Base-by-base conservation (phyloP, 345 rosid species). In the Citrus unshiu region DNA sequence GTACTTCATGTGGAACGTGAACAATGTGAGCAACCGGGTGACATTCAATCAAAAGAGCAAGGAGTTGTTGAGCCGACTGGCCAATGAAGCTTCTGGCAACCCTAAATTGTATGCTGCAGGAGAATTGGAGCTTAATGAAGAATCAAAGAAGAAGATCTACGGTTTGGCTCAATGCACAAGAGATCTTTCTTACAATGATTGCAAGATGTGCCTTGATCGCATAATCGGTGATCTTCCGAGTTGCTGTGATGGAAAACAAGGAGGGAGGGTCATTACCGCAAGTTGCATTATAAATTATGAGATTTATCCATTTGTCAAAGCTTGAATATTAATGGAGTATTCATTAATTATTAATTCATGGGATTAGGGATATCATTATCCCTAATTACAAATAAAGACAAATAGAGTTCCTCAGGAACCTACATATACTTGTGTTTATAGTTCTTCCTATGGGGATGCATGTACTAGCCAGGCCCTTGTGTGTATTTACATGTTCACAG, bases 141-240 rank as follows among this genome's bases (percentile, higher is more conserved):
- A 67, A 4, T n/a, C 74, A 46, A 13, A 46, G 8, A 54, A 34
- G 68, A 85, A 72, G 71, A 72, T 91, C n/a, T 89, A 89, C 49
- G 97, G 95, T 40, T 30, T 91, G 72, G 86, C 85, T 68, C 92
- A 91, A 78, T 93, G 97, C 78, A 89, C 91, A 0, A 86, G 93
- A 63, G 95, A 91, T 68, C 83, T 93, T 65, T 84, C 81, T n/a
- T 16, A 5, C 21, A 19, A 4, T 4, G 58, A 54, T 21, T 87
- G 90, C 63, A 81, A 85, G 85, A 71, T 82, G 46, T 85, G 90
- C 79, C 84, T 88, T 0, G 83, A 80, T 29, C 83, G 78, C 5
- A 82, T 82, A 9, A 84, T 88, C 7, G 78, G 68, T 29, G 86
- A 82, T 60, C 84, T 87, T 71, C 87, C 84, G 13, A 84, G 77